These are phyloP conservation scores for Glomus cerebriforme DNA, from an alignment of 192 early-diverging fungal species.

Conservation along the genomic window DNA sequence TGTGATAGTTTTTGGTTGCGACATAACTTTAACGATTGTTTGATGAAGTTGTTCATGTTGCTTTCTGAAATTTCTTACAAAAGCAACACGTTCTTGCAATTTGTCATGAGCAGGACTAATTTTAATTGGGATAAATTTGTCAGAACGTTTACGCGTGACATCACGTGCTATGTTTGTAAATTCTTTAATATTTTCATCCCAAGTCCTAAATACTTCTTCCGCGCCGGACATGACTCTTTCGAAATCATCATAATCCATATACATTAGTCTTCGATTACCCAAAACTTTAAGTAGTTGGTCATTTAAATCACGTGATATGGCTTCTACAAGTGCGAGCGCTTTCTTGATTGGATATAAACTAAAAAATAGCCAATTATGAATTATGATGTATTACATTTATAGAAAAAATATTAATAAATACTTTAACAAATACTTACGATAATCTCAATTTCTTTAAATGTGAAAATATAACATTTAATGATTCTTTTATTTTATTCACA, in stretches of 20 bases:
- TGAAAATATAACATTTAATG: slow-evolving; percentile 82
- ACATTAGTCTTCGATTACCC: slow-evolving; percentile 88
- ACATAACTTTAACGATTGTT: slow-evolving; percentile 94
- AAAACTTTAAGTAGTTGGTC: slow-evolving; percentile 89
- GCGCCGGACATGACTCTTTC: slow-evolving; percentile 80
- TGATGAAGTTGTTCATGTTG: slow-evolving; percentile 98
- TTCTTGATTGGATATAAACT: slow-evolving; percentile 87
- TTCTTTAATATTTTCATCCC: slow-evolving; percentile 96
- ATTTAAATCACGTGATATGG: slow-evolving; percentile 93
- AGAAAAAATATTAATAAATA: too few relatives aligned
- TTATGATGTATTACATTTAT: too few relatives aligned
- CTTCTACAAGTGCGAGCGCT: slow-evolving; percentile 90
- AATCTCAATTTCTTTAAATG: slow-evolving; percentile 98
- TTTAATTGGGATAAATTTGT: slow-evolving; percentile 96
- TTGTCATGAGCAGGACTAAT: slow-evolving; percentile 87
- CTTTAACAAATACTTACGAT: slow-evolving; percentile 53
- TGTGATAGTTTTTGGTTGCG: slow-evolving; percentile 52
- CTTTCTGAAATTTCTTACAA: slow-evolving; percentile 89
- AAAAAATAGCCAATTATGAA: slow-evolving; percentile 1
- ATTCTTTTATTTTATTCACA: slow-evolving; percentile 75
- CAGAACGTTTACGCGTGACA: slow-evolving; percentile 81
- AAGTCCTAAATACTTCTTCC: slow-evolving; percentile 86
- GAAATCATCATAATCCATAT: slow-evolving; percentile 91
- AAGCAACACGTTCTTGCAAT: slow-evolving; percentile 91
- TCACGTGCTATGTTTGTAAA: slow-evolving; percentile 95